Base-by-base conservation (phyloP, 1,139 yeast genomes). In the Hanseniaspora uvarum region DNA sequence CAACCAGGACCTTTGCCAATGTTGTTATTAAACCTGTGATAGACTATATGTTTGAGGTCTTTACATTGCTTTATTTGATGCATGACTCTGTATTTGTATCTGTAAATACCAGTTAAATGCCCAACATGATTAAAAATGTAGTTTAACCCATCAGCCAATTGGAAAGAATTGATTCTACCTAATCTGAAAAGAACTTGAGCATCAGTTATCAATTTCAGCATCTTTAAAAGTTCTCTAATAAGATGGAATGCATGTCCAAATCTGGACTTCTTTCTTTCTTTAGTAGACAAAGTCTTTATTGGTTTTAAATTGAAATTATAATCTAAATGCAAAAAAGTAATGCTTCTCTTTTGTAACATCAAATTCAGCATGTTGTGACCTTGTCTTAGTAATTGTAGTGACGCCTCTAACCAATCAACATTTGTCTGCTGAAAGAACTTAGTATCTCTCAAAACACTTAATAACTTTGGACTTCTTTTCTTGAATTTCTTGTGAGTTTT, bases 1-100 rank as follows among this genome's bases (percentile, higher is more conserved):
- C 95, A 86, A 0, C 99, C 99, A 0, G 98, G 98, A 1, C 99
- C 99, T 65, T 92, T 92, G 0, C 97, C 97, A 40, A 94, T 85
- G 28, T 68, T 63, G 39, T 77, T 75, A 64, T 94, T 92, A 70
- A 94, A 92, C 55, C 83, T 75, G 58, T 86, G 76, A 64, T 92
- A 92, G 1, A 92, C 83, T 12, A 89, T 81, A 66, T 94, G 98
- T 67, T 94, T 92, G 62, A 92, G 72, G 68, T 94, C 98, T 65
- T 92, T 92, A 66, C 97, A 89, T 1, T 95, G 92, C 51, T 97
- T 78, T 44, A 94, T 89, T 67, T 94, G 99, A 65, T 89, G 97
- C 99, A 94, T 94, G 4, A 92, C 96, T 63, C 86, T 85, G 69
- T 94, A 94, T 70, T 94, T 94, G 74, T 94, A 94, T 57, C 99